Base-by-base conservation (phyloP, 441 rosid genomes). In the Populus hybrid region DNA sequence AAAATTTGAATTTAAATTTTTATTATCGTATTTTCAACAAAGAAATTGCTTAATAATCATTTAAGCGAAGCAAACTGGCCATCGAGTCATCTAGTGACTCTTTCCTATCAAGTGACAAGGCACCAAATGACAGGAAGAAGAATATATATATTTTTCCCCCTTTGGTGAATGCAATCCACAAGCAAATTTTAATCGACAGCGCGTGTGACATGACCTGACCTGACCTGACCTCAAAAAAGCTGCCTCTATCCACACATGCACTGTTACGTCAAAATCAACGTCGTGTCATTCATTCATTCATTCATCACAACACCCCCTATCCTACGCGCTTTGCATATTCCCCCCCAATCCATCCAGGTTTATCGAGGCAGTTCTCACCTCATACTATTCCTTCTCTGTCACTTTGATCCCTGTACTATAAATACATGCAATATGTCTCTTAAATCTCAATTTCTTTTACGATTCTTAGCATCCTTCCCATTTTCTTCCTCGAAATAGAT, bases 201-300 rank as follows among this genome's bases (percentile, higher is more conserved):
- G 54, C 42, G 72, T 20, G 40, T 20, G 34, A 67, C 38, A 11
- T 40, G 68, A 34, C 24, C 34, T 28, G 72, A 34, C 24, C 34
- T 28, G 72, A 34, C 28, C 28, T 26, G 28, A 26, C 28, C 28
- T 26, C 28, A 16, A 64, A 38, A 35, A 73, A 40, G 28, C 6
- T n/a, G 26, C 38, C 70, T 64, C 65, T 34, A 32, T 54, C 72
- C 76, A 69, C 72, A 74, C 81, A 73, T 73, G 73, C 76, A 72
- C 36, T 72, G 59, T 30, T 69, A 69, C 78, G 71, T 69, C 77
- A 4, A 76, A 26, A 23, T 6, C 66, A 10, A 77, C 72, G 67
- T 73, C 24, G 34, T 64, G 16, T 66, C 72, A 42, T 10, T 24
- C 24, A 59, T 10, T 14, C 4, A 8, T 8, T 6, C 34, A 21